These are phyloP conservation scores for Aspergillus proliferans DNA, from an alignment of 2,329 filamentous ascomycete genomes.

Conservation along the genomic window DNA sequence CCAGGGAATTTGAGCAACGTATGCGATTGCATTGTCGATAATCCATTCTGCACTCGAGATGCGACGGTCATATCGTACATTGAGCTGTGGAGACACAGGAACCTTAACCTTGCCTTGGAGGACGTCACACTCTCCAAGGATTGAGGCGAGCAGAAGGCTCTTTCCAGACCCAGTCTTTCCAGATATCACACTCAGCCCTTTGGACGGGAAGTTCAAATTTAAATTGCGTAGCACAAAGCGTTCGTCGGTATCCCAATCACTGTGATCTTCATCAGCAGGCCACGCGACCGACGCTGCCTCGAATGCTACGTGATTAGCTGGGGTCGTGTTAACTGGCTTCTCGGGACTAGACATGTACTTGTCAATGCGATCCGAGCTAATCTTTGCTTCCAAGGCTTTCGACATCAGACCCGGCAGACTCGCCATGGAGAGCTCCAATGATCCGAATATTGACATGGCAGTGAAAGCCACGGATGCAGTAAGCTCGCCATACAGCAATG, in stretches of 20 bases:
- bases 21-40: constrained; percentile 63
- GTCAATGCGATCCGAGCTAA: constrained; percentile 68
- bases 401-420: constrained; percentile 68
- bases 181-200: constrained; percentile 67
- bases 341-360: constrained; percentile 63
- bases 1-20: constrained; percentile 75
- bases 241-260: constrained; percentile 31
- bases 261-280: constrained; percentile 54
- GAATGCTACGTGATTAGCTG: constrained; percentile 58
- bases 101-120: constrained; percentile 55
- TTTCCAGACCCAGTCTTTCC: constrained; percentile 74
- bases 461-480: constrained; percentile 72
- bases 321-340: constrained; percentile 49
- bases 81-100: constrained; percentile 42
- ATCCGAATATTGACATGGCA: constrained; percentile 63
- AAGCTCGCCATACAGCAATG: constrained; percentile 56
- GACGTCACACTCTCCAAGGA: constrained; percentile 69
- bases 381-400: constrained; percentile 62
- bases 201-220: constrained; percentile 61
- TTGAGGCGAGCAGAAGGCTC: constrained; percentile 64
- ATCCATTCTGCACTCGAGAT: constrained; percentile 63
- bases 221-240: constrained; percentile 59
- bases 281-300: constrained; percentile 64
- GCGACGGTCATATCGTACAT: constrained; percentile 58
- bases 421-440: constrained; percentile 65